Conservation (phyloP, 2,329 filamentous ascomycete species). For the Talaromyces sp. region DNA sequence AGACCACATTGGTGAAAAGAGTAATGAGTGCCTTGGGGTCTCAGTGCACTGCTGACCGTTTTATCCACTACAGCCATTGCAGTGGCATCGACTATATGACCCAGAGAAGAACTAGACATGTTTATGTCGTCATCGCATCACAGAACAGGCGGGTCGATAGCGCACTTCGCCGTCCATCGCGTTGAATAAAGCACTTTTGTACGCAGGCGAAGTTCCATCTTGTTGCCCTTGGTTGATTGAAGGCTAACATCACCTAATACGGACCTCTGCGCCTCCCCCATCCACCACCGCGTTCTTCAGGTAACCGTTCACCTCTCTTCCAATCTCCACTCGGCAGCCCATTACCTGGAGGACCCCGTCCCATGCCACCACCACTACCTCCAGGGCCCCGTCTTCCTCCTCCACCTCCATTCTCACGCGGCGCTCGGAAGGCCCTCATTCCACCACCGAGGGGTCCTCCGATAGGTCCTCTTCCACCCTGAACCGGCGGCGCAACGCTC, state of each 20-base stretch:
- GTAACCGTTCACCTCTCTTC: slow-evolving; percentile 47
- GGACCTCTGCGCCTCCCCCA: slow-evolving; percentile 42
- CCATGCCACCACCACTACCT: slow-evolving; percentile 37
- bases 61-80: background rate
- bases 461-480: slow-evolving; percentile 44
- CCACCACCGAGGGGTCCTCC: slow-evolving; percentile 40
- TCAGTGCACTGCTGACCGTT: background rate
- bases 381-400: slow-evolving; percentile 24
- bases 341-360: slow-evolving; percentile 35
- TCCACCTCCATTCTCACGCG: slow-evolving; percentile 44
- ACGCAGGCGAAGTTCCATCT: background rate
- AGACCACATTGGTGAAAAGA: too few relatives aligned
- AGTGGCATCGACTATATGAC: background rate
- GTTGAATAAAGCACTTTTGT: background rate
- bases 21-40: too few relatives aligned
- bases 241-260: slow-evolving; percentile 24
- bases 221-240: background rate
- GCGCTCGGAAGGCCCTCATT: slow-evolving; percentile 36
- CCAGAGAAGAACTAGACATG: background rate
- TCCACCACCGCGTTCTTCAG: slow-evolving; percentile 35
- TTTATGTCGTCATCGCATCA: background rate
- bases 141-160: background rate
- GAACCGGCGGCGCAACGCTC: slow-evolving; percentile 61
- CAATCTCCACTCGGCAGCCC: slow-evolving; percentile 47
- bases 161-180: background rate